Conservation (phyloP, 2,329 filamentous ascomycete species). For the Dichotomopilus funicola region DNA sequence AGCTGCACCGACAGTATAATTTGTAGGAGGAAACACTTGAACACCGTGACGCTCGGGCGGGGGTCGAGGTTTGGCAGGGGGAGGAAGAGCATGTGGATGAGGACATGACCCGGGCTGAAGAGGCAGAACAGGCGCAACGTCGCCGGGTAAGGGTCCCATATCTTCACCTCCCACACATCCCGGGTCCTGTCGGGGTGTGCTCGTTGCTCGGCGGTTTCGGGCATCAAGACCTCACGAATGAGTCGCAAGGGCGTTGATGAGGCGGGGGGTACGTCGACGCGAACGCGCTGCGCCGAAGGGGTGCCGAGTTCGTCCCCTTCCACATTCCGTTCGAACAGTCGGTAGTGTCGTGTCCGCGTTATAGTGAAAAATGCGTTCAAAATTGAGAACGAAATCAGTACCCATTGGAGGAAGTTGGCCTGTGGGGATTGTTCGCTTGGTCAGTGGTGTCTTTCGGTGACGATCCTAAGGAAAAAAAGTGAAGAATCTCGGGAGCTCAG, state of each 20-base stretch:
- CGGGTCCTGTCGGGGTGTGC: conserved; percentile 74
- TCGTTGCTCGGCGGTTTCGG: conserved; percentile 69
- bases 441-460: too few species aligned
- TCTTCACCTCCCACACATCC: conserved; percentile 89
- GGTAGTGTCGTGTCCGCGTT: conserved; percentile 74
- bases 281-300: conserved; percentile 80
- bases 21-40: conserved; percentile 74
- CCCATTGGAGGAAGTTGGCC: conserved; percentile 65
- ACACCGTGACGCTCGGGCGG: conserved; percentile 76
- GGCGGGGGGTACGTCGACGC: conserved; percentile 75
- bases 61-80: conserved; percentile 70
- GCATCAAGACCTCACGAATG: conserved; percentile 59
- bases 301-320: conserved; percentile 65
- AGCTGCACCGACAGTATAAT: conserved; percentile 71
- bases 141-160: conserved; percentile 90
- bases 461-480: too few species aligned
- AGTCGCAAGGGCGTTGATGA: conserved; percentile 73
- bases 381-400: conserved; percentile 59
- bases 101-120: conserved; percentile 89
- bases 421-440: conserved; percentile 29
- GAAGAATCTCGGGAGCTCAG: not conserved
- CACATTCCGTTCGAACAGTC: conserved; percentile 81
- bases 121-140: conserved; percentile 77
- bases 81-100: conserved; percentile 83
- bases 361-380: conserved; percentile 79